Evolutionary conservation across 257 asterid genomes (phyloP), one percentile per base, ranked within the genome.

Genomic region (Solanum pennellii): DNA sequence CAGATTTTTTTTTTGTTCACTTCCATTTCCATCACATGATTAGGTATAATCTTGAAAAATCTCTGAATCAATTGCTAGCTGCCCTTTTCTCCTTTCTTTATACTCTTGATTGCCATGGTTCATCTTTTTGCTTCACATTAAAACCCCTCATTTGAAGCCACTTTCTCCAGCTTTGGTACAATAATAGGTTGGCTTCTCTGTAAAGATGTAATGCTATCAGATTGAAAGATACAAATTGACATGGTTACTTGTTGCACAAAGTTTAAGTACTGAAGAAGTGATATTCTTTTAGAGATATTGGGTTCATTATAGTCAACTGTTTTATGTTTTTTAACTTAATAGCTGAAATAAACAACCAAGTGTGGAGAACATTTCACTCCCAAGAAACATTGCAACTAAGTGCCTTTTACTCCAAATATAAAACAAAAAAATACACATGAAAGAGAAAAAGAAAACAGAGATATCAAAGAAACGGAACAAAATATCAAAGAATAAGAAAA

Each of bases 21-120:
- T 52, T 52, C 62, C 62, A 52, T 52, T 56, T 0, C 0, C 65
- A 18, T 56, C 65, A 18, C 65, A 18, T 56, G n/a, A 56, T 18
- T 18, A 56, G 5, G 65, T 56, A 18, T 56, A 18, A 56, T 56
- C 65, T 56, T 10, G n/a, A 18, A 56, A 56, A 56, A 56, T 65
- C 91, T 95, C 95, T 1, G 94, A 92, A 9, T 95, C 95, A 5
- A 97, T 94, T 12, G 88, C 90, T 75, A 97, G 88, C 80, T 89
- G 91, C 74, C 97, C 98, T 87, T 94, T 94, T 62, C 99, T 82
- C 1, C 98, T 98, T 39, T 88, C 94, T 91, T 86, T 93, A 68
- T 75, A 80, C 16, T 93, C 69, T 93, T 93, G 93, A 94, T 86
- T 39, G 93, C 91, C 90, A 94, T 95, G 79, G 89, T 44, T 15